Percentiles rank a stretch among this genome's conserved stretches.
Conservation (phyloP, 2,329 filamentous ascomycete species). For the Aspergillus quadrilineatus region DNA sequence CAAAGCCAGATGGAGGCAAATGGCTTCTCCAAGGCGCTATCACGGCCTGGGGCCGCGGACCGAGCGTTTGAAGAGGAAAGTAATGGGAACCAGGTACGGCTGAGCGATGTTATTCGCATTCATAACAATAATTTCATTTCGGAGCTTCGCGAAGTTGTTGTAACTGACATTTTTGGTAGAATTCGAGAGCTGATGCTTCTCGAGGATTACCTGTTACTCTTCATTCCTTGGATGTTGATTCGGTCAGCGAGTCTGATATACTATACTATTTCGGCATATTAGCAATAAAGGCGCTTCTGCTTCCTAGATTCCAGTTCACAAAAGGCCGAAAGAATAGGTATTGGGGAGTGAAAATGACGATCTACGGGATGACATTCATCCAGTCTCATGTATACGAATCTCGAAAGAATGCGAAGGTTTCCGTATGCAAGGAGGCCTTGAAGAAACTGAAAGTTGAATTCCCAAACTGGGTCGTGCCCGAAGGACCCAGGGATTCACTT, state of each 20-base stretch:
- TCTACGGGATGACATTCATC: conserved; percentile 32
- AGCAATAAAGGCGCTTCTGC: conserved; percentile 24
- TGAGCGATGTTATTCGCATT: not conserved
- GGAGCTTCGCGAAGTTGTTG: not conserved
- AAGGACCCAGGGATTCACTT: conserved; percentile 22
- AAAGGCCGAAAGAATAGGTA: conserved; percentile 9
- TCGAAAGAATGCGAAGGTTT: conserved; percentile 23
- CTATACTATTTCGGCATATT: conserved; percentile 37
- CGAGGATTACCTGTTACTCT: not conserved
- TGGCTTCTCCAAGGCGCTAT: not conserved
- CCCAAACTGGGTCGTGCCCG: conserved; percentile 30
- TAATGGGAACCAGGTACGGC: not conserved
- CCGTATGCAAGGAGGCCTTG: conserved; percentile 30
- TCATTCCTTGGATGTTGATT: conserved; percentile 10
- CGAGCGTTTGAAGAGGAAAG: not conserved
- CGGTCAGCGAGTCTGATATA: conserved; percentile 19
- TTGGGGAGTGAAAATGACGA: conserved; percentile 30
- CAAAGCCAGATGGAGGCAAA: not conserved
- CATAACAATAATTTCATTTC: not conserved
- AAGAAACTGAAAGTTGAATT: conserved; percentile 23
- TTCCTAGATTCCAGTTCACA: conserved; percentile 27
- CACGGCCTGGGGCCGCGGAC: not conserved
- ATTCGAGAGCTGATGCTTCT: not conserved
- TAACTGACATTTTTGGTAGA: not conserved
- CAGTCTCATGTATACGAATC: conserved; percentile 12